Evolutionary conservation across 2,329 filamentous ascomycete genomes (phyloP).

Genomic region (Claviceps africana): DNA sequence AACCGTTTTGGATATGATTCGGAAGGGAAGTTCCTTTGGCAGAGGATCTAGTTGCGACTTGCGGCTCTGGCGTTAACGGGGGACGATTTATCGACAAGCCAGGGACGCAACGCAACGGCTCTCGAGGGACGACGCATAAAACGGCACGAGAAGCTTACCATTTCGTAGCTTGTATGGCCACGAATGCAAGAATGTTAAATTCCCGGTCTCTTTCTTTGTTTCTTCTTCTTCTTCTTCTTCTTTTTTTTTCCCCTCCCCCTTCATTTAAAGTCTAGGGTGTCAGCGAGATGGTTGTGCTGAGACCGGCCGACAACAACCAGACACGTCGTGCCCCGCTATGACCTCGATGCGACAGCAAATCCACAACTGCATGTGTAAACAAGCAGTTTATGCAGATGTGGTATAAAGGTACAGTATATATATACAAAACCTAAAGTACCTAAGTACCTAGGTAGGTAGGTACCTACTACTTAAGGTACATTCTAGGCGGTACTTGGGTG

Average conservation of each 20-base stretch:
- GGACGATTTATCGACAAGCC: conserved; percentile 14
- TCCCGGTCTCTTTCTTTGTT: background rate
- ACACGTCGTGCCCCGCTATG: background rate
- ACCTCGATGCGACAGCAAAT: background rate
- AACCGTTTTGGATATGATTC: conserved; percentile 91
- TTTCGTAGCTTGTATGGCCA: background rate
- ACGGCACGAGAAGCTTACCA: background rate
- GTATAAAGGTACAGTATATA: no score
- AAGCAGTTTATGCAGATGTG: background rate
- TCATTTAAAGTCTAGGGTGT: background rate
- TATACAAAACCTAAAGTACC: background rate
- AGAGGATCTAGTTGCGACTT: conserved; percentile 82
- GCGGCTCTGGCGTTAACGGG: background rate
- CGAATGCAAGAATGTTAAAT: background rate
- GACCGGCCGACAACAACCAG: background rate
- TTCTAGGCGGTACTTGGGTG: background rate
- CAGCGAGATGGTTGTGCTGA: background rate
- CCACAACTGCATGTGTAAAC: background rate
- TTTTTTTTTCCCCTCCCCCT: background rate
- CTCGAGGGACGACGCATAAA: background rate
- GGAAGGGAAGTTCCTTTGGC: conserved; percentile 74
- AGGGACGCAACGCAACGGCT: background rate
- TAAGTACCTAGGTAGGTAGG: no score
- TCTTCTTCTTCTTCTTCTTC: background rate
- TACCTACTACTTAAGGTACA: no score